phyloP scores from a whole-genome alignment of 805 yeast genomes.

The Pichia scutulata region DNA sequence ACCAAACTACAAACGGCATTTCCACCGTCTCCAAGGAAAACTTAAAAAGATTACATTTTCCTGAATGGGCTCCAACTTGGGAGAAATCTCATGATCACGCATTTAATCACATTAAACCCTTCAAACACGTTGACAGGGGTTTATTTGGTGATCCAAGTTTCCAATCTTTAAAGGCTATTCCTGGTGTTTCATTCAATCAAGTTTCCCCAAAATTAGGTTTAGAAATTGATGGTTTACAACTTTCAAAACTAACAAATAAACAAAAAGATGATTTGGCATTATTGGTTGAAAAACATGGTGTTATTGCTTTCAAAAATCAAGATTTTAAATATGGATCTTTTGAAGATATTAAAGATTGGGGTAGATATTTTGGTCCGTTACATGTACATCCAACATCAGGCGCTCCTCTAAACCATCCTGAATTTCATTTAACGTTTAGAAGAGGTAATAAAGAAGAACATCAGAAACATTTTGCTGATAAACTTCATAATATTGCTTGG shows the following conservation, averaged over 20 bases:
- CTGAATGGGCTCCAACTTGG: conserved; percentile 17
- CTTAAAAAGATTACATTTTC: conserved; percentile 3
- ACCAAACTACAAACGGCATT: conserved; percentile 6
- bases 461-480: conserved; percentile 28
- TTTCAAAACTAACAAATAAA: conserved; percentile 41
- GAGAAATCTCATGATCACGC: conserved; percentile 9
- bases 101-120: conserved; percentile 38
- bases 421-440: conserved; percentile 56
- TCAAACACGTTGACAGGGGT: conserved; percentile 59
- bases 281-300: conserved; percentile 63
- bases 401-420: conserved; percentile 51
- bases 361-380: conserved; percentile 58
- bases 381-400: conserved; percentile 75
- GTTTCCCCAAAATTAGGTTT: conserved; percentile 68
- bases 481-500: conserved; percentile 41
- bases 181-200: conserved; percentile 27
- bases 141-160: conserved; percentile 52
- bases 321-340: conserved; percentile 56
- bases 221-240: conserved; percentile 53
- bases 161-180: conserved; percentile 36
- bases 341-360: conserved; percentile 41
- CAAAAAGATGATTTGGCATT: conserved; percentile 67
- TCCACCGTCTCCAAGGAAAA: conserved; percentile 11
- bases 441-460: conserved; percentile 34
- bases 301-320: conserved; percentile 58